These are phyloP conservation scores for Fusarium xyrophilum DNA, from an alignment of 2,329 filamentous ascomycete species.

Conservation along the genomic window DNA sequence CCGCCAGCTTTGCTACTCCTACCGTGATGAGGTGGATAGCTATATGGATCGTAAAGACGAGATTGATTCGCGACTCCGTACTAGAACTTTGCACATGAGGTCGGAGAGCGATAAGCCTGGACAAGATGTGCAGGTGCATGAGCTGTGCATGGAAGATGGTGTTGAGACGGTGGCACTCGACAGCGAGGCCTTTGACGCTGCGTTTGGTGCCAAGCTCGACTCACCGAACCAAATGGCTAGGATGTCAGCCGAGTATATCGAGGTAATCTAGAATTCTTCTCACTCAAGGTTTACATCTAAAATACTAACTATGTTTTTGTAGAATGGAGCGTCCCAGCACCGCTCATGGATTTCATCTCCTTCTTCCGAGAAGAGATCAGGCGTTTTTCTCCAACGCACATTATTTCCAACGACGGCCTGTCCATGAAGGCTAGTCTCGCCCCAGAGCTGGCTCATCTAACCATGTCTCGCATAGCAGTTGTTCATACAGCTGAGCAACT, in stretches of 20 bases:
- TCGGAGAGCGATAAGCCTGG: neutral
- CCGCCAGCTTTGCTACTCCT: neutral
- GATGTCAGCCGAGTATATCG: neutral
- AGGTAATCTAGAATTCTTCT: fast-evolving
- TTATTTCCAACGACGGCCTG: neutral
- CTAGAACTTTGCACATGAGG: fast-evolving
- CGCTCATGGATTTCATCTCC: neutral
- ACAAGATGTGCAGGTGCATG: neutral
- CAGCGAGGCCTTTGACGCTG: neutral
- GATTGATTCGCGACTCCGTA: fast-evolving
- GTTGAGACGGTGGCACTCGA: neutral
- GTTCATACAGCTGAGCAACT: conserved; percentile 1
- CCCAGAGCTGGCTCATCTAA: neutral
- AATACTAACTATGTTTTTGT: fast-evolving
- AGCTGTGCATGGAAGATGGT: neutral
- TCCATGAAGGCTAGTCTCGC: neutral
- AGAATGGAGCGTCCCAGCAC: neutral
- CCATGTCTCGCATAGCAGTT: neutral
- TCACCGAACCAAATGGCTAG: neutral
- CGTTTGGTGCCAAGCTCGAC: neutral
- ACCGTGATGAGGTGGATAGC: neutral
- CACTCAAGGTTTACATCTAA: fast-evolving
- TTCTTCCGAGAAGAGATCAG: neutral
- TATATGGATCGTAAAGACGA: fast-evolving
- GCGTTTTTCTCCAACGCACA: neutral